Evolutionary conservation across 805 yeast genomes (phyloP).

Genomic region (Zygoascus flipseniorum): DNA sequence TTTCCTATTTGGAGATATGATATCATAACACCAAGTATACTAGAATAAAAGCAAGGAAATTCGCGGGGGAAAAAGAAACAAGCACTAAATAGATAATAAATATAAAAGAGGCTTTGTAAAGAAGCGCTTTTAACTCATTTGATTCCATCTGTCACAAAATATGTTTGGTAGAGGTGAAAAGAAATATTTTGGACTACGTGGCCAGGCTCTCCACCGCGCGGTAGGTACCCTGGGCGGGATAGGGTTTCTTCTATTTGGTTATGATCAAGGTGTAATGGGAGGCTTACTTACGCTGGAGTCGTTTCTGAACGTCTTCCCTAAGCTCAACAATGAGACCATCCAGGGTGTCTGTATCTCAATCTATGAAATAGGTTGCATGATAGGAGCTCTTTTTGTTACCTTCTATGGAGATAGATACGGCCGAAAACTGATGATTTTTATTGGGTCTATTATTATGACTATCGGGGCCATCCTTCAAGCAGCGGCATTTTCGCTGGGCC

Average conservation of each 20-base stretch:
- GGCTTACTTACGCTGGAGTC: constrained; percentile 56
- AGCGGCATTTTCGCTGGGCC: constrained; percentile 19
- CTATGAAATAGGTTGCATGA: constrained; percentile 41
- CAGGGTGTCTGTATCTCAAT: constrained; percentile 23
- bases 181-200: constrained; percentile 13
- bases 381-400: constrained; percentile 42
- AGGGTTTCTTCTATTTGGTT: constrained; percentile 47
- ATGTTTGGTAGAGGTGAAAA: not conserved
- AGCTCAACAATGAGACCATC: constrained; percentile 11
- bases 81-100: too few relatives aligned
- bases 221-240: constrained; percentile 16
- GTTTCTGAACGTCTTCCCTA: constrained; percentile 17
- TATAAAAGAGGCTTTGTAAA: too few relatives aligned
- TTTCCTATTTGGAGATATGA: too few relatives aligned
- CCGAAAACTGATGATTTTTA: constrained; percentile 38
- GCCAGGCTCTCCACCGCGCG: constrained; percentile 13
- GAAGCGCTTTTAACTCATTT: not conserved
- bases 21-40: too few relatives aligned
- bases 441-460: constrained; percentile 41
- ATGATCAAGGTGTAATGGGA: constrained; percentile 72
- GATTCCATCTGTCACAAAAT: too few relatives aligned
- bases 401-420: constrained; percentile 42
- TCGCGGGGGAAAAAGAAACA: too few relatives aligned
- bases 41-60: too few relatives aligned
- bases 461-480: constrained; percentile 43